Conservation (phyloP, 805 yeast species). For the Wickerhamiella australiensis region DNA sequence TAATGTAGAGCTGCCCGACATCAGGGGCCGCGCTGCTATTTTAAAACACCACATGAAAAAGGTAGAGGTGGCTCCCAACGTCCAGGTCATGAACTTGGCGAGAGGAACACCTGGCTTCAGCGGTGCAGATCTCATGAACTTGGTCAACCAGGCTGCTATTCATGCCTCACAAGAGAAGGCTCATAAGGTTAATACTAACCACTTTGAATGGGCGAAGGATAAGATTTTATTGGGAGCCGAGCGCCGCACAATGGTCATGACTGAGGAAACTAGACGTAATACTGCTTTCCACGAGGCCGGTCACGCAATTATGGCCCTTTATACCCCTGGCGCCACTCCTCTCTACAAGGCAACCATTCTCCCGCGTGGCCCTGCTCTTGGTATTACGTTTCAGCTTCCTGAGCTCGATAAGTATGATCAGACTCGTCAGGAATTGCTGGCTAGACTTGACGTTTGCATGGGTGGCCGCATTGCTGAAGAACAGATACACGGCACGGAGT, state of each 20-base stretch:
- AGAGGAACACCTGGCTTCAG: slow-evolving; percentile 96
- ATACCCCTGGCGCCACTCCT: slow-evolving; percentile 86
- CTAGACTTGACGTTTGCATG: slow-evolving; percentile 93
- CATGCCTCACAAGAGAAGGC: slow-evolving; percentile 91
- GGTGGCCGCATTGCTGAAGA: slow-evolving; percentile 98
- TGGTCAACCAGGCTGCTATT: slow-evolving; percentile 96
- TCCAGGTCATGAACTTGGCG: slow-evolving; percentile 81
- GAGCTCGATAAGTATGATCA: slow-evolving; percentile 96
- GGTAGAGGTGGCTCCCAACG: slow-evolving; percentile 72
- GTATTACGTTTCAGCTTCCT: slow-evolving; percentile 93
- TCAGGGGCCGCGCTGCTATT: slow-evolving; percentile 90
- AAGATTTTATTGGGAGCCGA: slow-evolving; percentile 97
- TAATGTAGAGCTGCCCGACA: slow-evolving; percentile 92
- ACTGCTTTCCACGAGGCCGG: slow-evolving; percentile 99
- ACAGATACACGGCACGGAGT: slow-evolving; percentile 75
- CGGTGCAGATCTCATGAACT: slow-evolving; percentile 94
- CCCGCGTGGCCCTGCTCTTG: slow-evolving; percentile 94
- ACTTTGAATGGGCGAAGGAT: slow-evolving; percentile 98
- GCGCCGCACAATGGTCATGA: slow-evolving; percentile 91
- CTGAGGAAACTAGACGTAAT: slow-evolving; percentile 84
- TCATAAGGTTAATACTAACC: slow-evolving; percentile 75
- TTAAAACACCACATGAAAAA: slow-evolving; percentile 83
- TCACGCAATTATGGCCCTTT: slow-evolving; percentile 96
- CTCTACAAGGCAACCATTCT: slow-evolving; percentile 92
- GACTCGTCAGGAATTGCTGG: slow-evolving; percentile 78